Percentiles rank a stretch among this genome's conserved stretches.
These are phyloP conservation scores for Tetrapisispora fleetii DNA, from an alignment of 805 yeast genomes.

Conservation along the genomic window DNA sequence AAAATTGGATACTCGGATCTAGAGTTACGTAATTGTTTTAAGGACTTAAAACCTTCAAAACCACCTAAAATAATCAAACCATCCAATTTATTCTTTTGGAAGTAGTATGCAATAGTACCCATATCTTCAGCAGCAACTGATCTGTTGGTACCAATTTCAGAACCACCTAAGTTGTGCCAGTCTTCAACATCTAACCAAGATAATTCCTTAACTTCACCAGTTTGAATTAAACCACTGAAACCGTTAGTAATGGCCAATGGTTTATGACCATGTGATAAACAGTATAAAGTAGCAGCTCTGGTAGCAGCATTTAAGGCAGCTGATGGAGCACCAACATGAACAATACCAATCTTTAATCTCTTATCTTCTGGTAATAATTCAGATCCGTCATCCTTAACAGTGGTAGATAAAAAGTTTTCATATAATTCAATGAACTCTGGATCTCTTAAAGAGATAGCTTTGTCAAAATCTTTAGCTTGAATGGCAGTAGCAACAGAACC, in stretches of 20 bases:
- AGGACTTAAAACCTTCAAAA: slow-evolving; percentile 86
- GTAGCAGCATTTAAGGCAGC: slow-evolving; percentile 93
- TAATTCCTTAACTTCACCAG: slow-evolving; percentile 68
- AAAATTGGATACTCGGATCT: slow-evolving; percentile 77
- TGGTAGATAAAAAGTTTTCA: slow-evolving; percentile 60
- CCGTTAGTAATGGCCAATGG: slow-evolving; percentile 92
- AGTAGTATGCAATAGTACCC: slow-evolving; percentile 86
- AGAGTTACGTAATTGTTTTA: slow-evolving; percentile 71
- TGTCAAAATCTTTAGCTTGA: slow-evolving; percentile 63
- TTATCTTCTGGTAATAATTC: slow-evolving; percentile 49
- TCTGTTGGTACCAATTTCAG: slow-evolving; percentile 95
- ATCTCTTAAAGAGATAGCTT: slow-evolving; percentile 81
- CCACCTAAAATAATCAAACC: slow-evolving; percentile 93
- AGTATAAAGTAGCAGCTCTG: slow-evolving; percentile 80
- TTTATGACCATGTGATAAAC: slow-evolving; percentile 81
- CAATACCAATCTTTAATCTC: slow-evolving; percentile 67
- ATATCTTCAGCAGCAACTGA: slow-evolving; percentile 72
- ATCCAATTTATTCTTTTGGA: slow-evolving; percentile 79
- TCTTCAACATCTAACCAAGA: slow-evolving; percentile 80
- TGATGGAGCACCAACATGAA: slow-evolving; percentile 95
- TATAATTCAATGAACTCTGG: slow-evolving; percentile 78
- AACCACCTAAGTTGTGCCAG: slow-evolving; percentile 88
- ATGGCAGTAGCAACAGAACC: slow-evolving; percentile 88
- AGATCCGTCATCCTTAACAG: slow-evolving; percentile 55
- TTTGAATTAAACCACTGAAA: slow-evolving; percentile 82